Percentiles rank a stretch among this genome's conserved stretches.
Evolutionary conservation across 495 filamentous ascomycete species (phyloP).

Genomic region (Neurospora discreta): DNA sequence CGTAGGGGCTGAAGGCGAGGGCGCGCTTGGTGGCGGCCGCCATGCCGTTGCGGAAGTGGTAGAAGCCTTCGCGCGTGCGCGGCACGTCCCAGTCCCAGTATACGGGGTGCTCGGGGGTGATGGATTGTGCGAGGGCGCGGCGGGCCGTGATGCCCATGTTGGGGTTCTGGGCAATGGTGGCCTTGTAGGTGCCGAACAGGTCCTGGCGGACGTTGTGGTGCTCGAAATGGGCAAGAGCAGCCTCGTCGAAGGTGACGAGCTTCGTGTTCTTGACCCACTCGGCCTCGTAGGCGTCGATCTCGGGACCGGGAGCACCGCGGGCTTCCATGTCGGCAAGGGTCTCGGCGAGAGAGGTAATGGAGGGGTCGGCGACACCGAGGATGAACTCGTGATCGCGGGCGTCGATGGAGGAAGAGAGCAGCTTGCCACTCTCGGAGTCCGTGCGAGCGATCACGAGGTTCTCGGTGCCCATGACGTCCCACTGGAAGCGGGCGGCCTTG

Average conservation of each 20-base stretch:
- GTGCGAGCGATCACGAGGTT: slow-evolving; percentile 91
- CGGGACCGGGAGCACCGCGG: slow-evolving; percentile 57
- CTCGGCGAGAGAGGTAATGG: slow-evolving; percentile 69
- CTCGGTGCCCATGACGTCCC: slow-evolving; percentile 94
- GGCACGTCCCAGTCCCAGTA: slow-evolving; percentile 86
- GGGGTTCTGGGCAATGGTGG: slow-evolving; percentile 44
- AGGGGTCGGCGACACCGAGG: slow-evolving; percentile 64
- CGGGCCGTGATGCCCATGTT: slow-evolving; percentile 69
- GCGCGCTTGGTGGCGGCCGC: slow-evolving; percentile 85
- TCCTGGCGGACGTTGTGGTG: slow-evolving; percentile 46
- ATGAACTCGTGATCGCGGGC: slow-evolving; percentile 95
- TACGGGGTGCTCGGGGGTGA: slow-evolving; percentile 46
- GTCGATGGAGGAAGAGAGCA: slow-evolving; percentile 84
- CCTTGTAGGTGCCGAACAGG: slow-evolving; percentile 55
- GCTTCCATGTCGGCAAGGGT: slow-evolving; percentile 84
- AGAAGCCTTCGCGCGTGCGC: slow-evolving; percentile 89
- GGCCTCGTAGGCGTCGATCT: slow-evolving; percentile 81
- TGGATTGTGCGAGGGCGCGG: slow-evolving; percentile 53
- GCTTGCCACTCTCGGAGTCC: slow-evolving; percentile 84
- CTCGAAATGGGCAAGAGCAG: slow-evolving; percentile 63
- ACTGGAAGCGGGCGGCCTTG: slow-evolving; percentile 86
- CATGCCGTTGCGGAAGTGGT: slow-evolving; percentile 88
- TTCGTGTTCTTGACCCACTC: slow-evolving; percentile 81
- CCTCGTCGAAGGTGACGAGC: slow-evolving; percentile 86
- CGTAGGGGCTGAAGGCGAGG: slow-evolving; percentile 80